A percentile compares a stretch with the other conserved stretches of the same genome.
Evolutionary conservation across 805 yeast species (phyloP).

Genomic region (Myxozyma neglecta): DNA sequence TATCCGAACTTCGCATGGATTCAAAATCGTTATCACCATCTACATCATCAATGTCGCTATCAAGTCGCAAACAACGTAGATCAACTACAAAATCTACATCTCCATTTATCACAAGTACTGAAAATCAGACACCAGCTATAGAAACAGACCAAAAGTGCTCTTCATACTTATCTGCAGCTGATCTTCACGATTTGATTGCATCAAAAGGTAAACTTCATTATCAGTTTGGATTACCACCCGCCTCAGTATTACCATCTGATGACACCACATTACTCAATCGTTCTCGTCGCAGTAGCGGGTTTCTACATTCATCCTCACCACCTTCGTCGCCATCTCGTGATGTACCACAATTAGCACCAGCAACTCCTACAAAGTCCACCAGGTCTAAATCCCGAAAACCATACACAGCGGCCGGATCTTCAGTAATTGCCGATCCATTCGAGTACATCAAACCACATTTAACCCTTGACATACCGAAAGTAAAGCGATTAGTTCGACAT

Average conservation of each 20-base stretch:
- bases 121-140: not conserved
- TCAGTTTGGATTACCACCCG: not conserved
- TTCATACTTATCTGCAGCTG: not conserved
- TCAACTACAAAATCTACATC: no score
- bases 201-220: not conserved
- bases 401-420: conserved; percentile 8
- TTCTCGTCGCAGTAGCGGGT: not conserved
- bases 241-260: conserved; percentile 6
- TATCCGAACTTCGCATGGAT: no score
- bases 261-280: not conserved
- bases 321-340: not conserved
- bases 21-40: no score
- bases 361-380: not conserved
- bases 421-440: conserved; percentile 26
- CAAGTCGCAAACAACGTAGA: no score
- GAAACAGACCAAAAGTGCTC: not conserved
- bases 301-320: not conserved
- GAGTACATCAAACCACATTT: conserved; percentile 11
- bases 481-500: conserved; percentile 18
- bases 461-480: conserved; percentile 16
- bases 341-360: not conserved
- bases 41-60: no score
- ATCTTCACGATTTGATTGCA: not conserved
- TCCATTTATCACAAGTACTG: not conserved
- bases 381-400: not conserved